These are phyloP conservation scores for Collybia mongolica DNA, from an alignment of 768 basidiomycete species.

Conservation along the genomic window DNA sequence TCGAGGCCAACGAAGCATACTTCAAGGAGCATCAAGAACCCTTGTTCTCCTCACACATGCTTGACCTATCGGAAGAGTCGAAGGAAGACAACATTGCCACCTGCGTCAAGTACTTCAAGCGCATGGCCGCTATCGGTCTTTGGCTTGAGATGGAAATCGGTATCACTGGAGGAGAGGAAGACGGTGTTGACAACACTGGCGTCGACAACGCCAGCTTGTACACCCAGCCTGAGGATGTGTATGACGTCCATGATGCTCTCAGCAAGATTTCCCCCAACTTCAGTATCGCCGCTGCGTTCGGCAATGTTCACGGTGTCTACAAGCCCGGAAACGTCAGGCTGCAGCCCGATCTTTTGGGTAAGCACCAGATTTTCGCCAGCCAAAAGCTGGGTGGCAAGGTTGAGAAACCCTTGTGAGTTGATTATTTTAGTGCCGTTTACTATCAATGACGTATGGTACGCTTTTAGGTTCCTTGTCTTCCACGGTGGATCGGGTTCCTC, in stretches of 20 bases:
- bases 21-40: slow-evolving; percentile 85
- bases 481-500: slow-evolving; percentile 99
- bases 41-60: slow-evolving; percentile 97
- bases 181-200: slow-evolving; percentile 96
- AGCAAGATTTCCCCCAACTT: slow-evolving; percentile 87
- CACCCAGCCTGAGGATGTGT: slow-evolving; percentile 97
- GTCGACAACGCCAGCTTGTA: slow-evolving; percentile 94
- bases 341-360: slow-evolving; percentile 85
- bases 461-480: slow-evolving; percentile 91
- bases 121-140: slow-evolving; percentile 86
- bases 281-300: slow-evolving; percentile 97
- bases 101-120: slow-evolving; percentile 93
- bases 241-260: slow-evolving; percentile 85
- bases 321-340: slow-evolving; percentile 97
- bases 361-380: slow-evolving; percentile 82
- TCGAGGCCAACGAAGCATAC: slow-evolving; percentile 92
- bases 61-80: slow-evolving; percentile 91
- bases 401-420: slow-evolving; percentile 78
- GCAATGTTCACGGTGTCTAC: slow-evolving; percentile 99
- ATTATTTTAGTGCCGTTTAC: background rate
- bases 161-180: slow-evolving; percentile 99
- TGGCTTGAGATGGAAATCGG: slow-evolving; percentile 99
- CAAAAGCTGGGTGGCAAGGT: slow-evolving; percentile 62
- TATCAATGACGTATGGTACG: background rate
- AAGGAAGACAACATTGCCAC: slow-evolving; percentile 93